phyloP scores from a whole-genome alignment of 148 eudicot species.

The Rhododendron ferrugineum region DNA sequence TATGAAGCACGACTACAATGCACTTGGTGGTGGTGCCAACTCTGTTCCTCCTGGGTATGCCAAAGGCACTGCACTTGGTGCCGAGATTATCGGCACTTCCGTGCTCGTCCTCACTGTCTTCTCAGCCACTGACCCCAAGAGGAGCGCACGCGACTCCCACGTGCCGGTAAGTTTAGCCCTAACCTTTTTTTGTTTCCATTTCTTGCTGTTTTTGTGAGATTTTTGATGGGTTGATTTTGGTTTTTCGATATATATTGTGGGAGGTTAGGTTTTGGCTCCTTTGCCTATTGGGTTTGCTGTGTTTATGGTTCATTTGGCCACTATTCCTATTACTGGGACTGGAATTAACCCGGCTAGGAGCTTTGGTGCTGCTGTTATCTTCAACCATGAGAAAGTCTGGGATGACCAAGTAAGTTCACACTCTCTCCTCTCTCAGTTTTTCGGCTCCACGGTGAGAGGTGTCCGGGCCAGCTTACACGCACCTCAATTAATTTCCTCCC shows the following conservation, averaged over 20 bases:
- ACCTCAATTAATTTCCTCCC: too few relatives aligned
- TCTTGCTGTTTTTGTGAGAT: background rate
- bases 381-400: slow-evolving; percentile 51
- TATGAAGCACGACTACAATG: slow-evolving; percentile 24
- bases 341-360: slow-evolving; percentile 81
- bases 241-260: too few relatives aligned
- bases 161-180: slow-evolving; percentile 26
- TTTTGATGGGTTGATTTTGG: too few relatives aligned
- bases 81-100: too few relatives aligned
- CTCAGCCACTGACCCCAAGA: slow-evolving; percentile 36
- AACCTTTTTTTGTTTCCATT: background rate
- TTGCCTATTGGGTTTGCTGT: slow-evolving; percentile 74
- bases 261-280: slow-evolving; percentile 50
- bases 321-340: slow-evolving; percentile 71
- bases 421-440: too few relatives aligned
- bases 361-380: slow-evolving; percentile 64
- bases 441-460: too few relatives aligned
- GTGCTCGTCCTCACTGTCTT: too few relatives aligned
- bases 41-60: slow-evolving; percentile 21
- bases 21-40: slow-evolving; percentile 27
- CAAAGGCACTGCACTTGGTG: slow-evolving; percentile 23
- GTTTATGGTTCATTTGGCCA: slow-evolving; percentile 69
- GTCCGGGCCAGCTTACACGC: too few relatives aligned
- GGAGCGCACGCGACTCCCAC: slow-evolving; percentile 15
- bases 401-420: slow-evolving; percentile 36